A percentile compares a stretch with the other conserved stretches of the same genome.
Conservation (phyloP, 2,329 filamentous ascomycete species). For the Botrytis fabae region DNA sequence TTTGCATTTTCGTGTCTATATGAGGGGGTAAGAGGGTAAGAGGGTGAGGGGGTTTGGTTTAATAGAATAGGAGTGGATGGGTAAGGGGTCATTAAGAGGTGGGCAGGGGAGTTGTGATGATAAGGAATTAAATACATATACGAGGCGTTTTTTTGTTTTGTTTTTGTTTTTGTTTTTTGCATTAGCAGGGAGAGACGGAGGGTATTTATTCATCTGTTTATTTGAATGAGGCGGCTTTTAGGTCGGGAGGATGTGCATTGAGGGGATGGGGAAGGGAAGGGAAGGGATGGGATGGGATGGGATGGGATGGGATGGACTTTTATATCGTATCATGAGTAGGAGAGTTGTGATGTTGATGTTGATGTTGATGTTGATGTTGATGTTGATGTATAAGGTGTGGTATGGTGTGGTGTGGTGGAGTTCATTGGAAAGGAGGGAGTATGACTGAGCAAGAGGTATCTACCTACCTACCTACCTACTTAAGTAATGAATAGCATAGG, state of each 20-base stretch:
- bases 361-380: neutral
- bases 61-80: neutral
- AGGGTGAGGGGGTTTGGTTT: neutral
- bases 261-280: neutral
- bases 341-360: neutral
- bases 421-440: neutral
- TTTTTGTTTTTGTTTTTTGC: neutral
- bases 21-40: neutral
- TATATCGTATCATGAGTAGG: neutral
- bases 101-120: neutral
- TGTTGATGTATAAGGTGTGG: neutral
- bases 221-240: neutral
- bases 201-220: neutral
- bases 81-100: neutral
- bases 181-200: neutral
- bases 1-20: neutral
- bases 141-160: neutral
- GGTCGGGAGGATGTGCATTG: neutral
- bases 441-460: neutral
- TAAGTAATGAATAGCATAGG: neutral
- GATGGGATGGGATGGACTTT: neutral
- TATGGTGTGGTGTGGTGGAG: neutral
- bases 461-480: neutral
- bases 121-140: neutral
- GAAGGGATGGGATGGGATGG: neutral